These are phyloP conservation scores for Trametes cinnabarina DNA, from an alignment of 768 basidiomycete genomes.

Conservation along the genomic window DNA sequence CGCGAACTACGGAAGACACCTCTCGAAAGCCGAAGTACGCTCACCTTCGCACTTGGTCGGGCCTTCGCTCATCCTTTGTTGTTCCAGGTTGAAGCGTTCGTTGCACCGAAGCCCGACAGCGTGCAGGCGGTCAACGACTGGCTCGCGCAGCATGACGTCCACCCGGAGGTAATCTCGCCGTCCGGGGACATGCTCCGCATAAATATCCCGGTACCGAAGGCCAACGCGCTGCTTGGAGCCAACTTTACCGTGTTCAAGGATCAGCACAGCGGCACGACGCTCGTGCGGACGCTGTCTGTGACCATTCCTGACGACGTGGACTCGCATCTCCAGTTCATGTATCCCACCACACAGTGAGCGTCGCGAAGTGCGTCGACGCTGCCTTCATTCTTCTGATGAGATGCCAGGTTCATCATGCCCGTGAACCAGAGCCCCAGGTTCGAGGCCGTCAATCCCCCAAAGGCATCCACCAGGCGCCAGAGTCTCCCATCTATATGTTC, in stretches of 20 bases:
- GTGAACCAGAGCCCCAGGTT: neutral
- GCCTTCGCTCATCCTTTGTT: neutral
- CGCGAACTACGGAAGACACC: conserved; percentile 37
- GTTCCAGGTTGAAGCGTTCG: conserved; percentile 6
- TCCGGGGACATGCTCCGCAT: neutral
- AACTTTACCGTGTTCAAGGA: conserved; percentile 16
- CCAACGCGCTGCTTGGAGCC: conserved; percentile 1
- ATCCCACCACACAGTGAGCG: conserved; percentile 30
- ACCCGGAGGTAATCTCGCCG: neutral
- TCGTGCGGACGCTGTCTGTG: conserved; percentile 36
- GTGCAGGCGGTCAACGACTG: conserved; percentile 7
- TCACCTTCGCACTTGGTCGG: neutral
- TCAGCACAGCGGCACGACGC: conserved; percentile 25
- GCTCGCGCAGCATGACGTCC: conserved; percentile 1
- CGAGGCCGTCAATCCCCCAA: neutral
- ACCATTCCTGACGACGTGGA: conserved; percentile 34
- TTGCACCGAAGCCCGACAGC: conserved; percentile 10
- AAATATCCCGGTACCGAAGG: neutral
- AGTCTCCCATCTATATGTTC: neutral
- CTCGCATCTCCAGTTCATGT: conserved; percentile 30
- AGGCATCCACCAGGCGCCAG: conserved; percentile 13
- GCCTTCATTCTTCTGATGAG: neutral
- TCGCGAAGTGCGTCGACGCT: neutral
- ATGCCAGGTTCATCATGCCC: neutral
- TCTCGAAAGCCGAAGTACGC: conserved; percentile 37